Evolutionary conservation across 495 filamentous ascomycete species (phyloP).

Genomic region (Massariosphaeria phaeospora): DNA sequence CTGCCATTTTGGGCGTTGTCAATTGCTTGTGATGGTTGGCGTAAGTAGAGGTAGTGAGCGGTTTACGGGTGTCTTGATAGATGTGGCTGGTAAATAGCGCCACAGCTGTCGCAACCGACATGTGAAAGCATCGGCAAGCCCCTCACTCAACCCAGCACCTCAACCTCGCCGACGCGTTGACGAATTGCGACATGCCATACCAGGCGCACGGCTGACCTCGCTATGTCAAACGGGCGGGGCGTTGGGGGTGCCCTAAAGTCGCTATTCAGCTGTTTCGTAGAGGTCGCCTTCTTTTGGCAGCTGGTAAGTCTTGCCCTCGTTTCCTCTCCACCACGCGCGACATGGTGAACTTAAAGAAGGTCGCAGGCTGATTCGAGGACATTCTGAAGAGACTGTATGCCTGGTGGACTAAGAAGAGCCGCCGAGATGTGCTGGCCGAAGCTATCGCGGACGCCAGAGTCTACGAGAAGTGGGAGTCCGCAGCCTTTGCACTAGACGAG

Average conservation of each 20-base stretch:
- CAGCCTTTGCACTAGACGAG: slow-evolving; percentile 73
- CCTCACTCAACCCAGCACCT: background rate
- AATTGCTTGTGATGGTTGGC: background rate
- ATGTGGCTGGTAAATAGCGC: too few species aligned
- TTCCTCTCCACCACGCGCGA: background rate
- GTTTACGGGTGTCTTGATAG: too few species aligned
- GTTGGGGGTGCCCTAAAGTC: slow-evolving; percentile 24
- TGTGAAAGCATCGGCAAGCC: slow-evolving; percentile 19
- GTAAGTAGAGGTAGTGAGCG: background rate
- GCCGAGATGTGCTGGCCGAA: slow-evolving; percentile 52
- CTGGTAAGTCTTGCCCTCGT: slow-evolving; percentile 28
- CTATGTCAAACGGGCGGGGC: slow-evolving; percentile 19
- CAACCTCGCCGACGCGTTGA: slow-evolving; percentile 20
- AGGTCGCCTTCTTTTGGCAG: slow-evolving; percentile 41
- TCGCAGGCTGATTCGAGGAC: slow-evolving; percentile 2
- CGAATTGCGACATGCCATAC: slow-evolving; percentile 13
- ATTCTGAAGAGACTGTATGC: slow-evolving; percentile 49
- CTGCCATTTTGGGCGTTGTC: slow-evolving; percentile 18
- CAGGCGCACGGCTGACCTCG: slow-evolving; percentile 9
- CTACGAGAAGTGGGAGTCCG: slow-evolving; percentile 81
- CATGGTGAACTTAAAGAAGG: background rate
- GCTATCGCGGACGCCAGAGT: slow-evolving; percentile 57
- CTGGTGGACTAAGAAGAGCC: slow-evolving; percentile 53
- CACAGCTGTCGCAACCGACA: background rate
- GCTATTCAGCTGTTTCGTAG: slow-evolving; percentile 31